Base-by-base conservation (phyloP, 2,329 filamentous ascomycete genomes). In the Coniochaeta sp. region DNA sequence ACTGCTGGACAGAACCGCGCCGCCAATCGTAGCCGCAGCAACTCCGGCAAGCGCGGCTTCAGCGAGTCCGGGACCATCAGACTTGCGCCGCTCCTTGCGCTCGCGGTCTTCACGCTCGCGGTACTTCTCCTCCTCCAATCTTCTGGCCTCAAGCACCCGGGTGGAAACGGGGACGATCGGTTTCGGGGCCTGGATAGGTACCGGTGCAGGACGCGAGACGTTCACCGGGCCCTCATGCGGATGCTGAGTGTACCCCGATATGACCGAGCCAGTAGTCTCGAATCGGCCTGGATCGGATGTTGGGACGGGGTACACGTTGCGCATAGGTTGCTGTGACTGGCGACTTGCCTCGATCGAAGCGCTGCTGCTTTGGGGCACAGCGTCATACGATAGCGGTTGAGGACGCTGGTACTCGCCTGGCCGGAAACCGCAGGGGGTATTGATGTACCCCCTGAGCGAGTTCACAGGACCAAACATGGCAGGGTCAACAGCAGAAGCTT, bases 181-280 rank as follows among this genome's bases (percentile, higher is more conserved):
- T 58, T 91, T 86, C 3, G 91, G 91, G 60, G 95, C 89, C 64
- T 94, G 87, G n/a, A 96, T 75, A 10, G 85, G 83, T 28, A 90
- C 77, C 0, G 81, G 75, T 6, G 73, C 81, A 5, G 84, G 79
- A 38, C 80, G 75, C 14, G 67, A 63, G 63, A 7, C 71, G 61
- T 40, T 72, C 68, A 51, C 69, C 65, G 32, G 65, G 67, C 47
- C 66, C 38, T 42, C 38, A 22, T 42, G 38, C 51, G 51, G 42
- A 30, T 38, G 49, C 45, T 58, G 56, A 7, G 56, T 48, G 28
- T 48, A 48, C 24, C 52, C 65, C 14, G 73, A 73, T 13, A 73
- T 64, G n/a, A 73, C 62, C 32, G 81, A 79, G 20, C 53, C 72
- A 28, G 75, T 70, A 48, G 75, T 79, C 56, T 89, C 84, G 58